Conservation (phyloP, 2,329 filamentous ascomycete genomes). For the Talaromyces funiculosus region DNA sequence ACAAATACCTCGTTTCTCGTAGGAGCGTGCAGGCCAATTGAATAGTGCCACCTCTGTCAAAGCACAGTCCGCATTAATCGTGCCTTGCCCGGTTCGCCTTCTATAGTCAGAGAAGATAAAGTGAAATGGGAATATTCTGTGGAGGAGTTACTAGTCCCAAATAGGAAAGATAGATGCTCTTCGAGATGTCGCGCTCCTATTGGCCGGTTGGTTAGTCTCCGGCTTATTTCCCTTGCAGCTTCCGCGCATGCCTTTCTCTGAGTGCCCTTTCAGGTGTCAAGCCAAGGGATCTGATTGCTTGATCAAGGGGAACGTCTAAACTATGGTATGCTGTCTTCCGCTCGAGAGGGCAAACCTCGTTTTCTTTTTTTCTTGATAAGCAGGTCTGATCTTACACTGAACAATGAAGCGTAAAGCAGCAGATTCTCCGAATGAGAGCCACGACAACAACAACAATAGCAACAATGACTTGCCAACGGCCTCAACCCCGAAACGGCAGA, state of each 20-base stretch:
- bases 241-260: not conserved
- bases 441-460: constrained; percentile 27
- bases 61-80: not conserved
- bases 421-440: constrained; percentile 23
- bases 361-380: not conserved
- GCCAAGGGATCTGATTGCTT: not conserved
- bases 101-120: not conserved
- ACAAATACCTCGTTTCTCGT: not conserved
- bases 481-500: constrained; percentile 37
- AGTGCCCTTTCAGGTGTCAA: not conserved
- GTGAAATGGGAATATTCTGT: not conserved
- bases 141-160: not conserved
- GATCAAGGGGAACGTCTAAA: constrained; percentile 2
- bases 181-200: not conserved
- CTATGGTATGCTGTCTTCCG: constrained; percentile 13
- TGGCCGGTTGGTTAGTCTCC: not conserved
- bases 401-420: constrained; percentile 41
- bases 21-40: not conserved
- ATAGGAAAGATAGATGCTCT: not conserved
- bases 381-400: constrained; percentile 12
- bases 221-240: constrained; percentile 11
- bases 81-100: not conserved
- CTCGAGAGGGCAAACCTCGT: not conserved
- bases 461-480: constrained; percentile 27
- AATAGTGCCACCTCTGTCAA: not conserved